Percentiles rank a stretch among this genome's conserved stretches.
These are phyloP conservation scores for Gamarada debralockiae DNA, from an alignment of 495 filamentous ascomycete species.

Conservation along the genomic window DNA sequence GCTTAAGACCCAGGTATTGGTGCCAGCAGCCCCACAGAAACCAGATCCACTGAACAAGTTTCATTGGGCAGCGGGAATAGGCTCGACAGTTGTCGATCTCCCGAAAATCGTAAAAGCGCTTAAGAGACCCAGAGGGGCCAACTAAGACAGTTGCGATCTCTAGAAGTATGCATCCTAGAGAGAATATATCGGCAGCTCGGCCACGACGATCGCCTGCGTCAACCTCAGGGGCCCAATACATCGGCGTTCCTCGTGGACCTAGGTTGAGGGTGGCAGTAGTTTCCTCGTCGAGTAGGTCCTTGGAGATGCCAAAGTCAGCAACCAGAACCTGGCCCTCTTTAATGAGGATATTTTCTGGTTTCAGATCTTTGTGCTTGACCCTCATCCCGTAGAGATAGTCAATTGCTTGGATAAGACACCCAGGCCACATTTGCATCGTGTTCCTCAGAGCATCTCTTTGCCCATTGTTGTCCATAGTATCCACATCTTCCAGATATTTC, in stretches of 20 bases:
- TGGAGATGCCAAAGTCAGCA: slow-evolving; percentile 10
- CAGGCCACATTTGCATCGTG: neutral
- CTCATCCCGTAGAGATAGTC: neutral
- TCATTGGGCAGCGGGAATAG: too few relatives aligned
- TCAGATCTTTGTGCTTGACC: slow-evolving; percentile 20
- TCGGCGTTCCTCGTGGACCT: neutral
- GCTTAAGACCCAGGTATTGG: too few relatives aligned
- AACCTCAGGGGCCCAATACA: neutral
- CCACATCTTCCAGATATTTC: neutral
- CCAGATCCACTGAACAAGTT: too few relatives aligned
- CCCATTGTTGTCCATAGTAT: neutral
- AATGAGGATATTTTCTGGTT: slow-evolving; percentile 4
- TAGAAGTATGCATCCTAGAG: slow-evolving; percentile 4
- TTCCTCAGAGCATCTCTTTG: neutral
- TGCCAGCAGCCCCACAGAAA: too few relatives aligned
- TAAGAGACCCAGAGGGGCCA: too few relatives aligned
- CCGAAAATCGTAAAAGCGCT: too few relatives aligned
- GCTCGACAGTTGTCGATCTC: too few relatives aligned
- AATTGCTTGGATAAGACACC: neutral
- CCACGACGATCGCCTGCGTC: slow-evolving; percentile 23
- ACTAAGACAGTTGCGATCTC: neutral
- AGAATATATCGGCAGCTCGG: slow-evolving; percentile 24
- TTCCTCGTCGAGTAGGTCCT: neutral
- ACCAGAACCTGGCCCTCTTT: neutral
- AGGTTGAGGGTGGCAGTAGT: neutral